A percentile compares a stretch with the other conserved stretches of the same genome.
phyloP scores from a whole-genome alignment of 805 yeast species.

The Ogataea paradorogensis region DNA sequence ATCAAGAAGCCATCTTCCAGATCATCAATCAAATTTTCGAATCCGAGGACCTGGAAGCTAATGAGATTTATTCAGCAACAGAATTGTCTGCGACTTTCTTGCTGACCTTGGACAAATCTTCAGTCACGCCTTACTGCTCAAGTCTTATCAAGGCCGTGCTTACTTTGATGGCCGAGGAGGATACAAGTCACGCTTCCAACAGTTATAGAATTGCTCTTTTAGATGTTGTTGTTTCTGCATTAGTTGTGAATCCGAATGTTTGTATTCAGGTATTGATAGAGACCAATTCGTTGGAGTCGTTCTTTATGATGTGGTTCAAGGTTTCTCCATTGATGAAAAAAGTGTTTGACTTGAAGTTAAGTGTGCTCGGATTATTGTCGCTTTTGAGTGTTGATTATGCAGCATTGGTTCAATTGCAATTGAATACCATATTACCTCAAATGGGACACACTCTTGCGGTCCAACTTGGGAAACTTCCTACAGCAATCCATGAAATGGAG shows the following conservation, averaged over 20 bases:
- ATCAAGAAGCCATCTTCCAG: constrained; percentile 47
- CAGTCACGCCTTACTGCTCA: constrained; percentile 45
- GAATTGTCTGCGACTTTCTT: constrained; percentile 65
- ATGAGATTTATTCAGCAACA: constrained; percentile 56
- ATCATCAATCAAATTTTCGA: constrained; percentile 44
- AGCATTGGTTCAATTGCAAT: constrained; percentile 19
- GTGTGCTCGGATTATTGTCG: constrained; percentile 63
- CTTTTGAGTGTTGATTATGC: constrained; percentile 34
- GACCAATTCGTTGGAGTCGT: constrained; percentile 41
- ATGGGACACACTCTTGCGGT: constrained; percentile 50
- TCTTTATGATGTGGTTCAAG: constrained; percentile 68
- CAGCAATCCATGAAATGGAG: constrained; percentile 64
- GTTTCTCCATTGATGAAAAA: constrained; percentile 53
- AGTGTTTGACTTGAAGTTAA: constrained; percentile 79
- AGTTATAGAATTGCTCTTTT: constrained; percentile 43
- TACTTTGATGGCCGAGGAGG: constrained; percentile 35
- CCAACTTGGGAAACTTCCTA: constrained; percentile 62
- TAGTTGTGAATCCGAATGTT: constrained; percentile 56
- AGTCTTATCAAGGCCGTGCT: constrained; percentile 44
- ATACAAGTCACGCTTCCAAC: constrained; percentile 29
- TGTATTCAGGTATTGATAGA: constrained; percentile 52
- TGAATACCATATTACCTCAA: constrained; percentile 41
- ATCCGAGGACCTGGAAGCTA: constrained; percentile 30
- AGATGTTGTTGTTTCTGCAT: constrained; percentile 61
- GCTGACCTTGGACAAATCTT: constrained; percentile 48